These are phyloP conservation scores for Saccharomycopsis javanensis DNA, from an alignment of 805 yeast genomes.

Conservation along the genomic window DNA sequence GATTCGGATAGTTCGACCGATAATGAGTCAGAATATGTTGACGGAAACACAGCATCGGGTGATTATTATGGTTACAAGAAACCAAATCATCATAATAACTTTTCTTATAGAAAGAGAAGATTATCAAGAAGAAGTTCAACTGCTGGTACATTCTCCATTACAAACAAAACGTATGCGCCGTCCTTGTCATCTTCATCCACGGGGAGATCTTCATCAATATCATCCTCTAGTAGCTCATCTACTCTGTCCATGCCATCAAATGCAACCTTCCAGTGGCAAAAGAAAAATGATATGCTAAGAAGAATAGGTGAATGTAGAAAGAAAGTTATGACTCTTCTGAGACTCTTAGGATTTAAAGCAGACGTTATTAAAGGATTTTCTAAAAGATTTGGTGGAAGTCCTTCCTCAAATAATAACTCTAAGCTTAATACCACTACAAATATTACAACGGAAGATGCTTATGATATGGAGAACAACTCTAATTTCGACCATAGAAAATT, in stretches of 20 bases:
- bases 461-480: not conserved
- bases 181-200: not conserved
- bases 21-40: not conserved
- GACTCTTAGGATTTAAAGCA: constrained; percentile 84
- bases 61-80: constrained; percentile 1
- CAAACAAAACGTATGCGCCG: not conserved
- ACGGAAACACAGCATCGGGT: constrained; percentile 4
- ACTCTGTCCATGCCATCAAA: constrained; percentile 27
- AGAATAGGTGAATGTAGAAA: constrained; percentile 93
- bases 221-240: not conserved
- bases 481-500: not conserved
- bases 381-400: constrained; percentile 77
- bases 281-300: constrained; percentile 89
- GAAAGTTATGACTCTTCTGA: constrained; percentile 80
- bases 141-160: not conserved
- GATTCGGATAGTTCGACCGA: constrained; percentile 8
- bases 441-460: not conserved
- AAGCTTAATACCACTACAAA: not conserved
- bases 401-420: constrained; percentile 27
- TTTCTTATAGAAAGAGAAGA: not conserved
- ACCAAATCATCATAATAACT: not conserved
- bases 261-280: constrained; percentile 63
- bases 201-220: constrained; percentile 12
- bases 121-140: not conserved
- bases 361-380: constrained; percentile 94